Percentiles rank a stretch among this genome's conserved stretches.
Conservation (phyloP, 805 yeast species). For the Kuraishia capsulata region DNA sequence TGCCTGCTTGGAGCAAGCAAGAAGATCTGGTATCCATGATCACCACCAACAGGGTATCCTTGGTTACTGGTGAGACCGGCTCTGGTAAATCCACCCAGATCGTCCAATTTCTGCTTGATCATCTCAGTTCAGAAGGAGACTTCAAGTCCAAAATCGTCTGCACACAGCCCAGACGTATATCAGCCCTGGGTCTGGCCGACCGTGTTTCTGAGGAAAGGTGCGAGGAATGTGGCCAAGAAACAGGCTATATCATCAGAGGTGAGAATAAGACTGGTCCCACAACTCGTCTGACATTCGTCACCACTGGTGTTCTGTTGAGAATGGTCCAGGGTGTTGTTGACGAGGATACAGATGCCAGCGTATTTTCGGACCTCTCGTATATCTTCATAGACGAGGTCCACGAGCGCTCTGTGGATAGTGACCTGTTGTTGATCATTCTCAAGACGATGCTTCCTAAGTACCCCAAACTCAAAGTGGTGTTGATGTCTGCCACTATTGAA, state of each 20-base stretch:
- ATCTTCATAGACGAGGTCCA: slow-evolving; percentile 94
- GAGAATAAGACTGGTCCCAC: slow-evolving; percentile 54
- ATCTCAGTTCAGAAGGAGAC: slow-evolving; percentile 37
- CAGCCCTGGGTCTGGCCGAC: slow-evolving; percentile 91
- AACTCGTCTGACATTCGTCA: slow-evolving; percentile 79
- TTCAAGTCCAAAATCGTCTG: slow-evolving; percentile 61
- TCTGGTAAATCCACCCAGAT: slow-evolving; percentile 95
- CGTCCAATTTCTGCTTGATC: slow-evolving; percentile 81
- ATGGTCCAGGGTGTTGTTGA: slow-evolving; percentile 55
- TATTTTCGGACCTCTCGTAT: slow-evolving; percentile 52
- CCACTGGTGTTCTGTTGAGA: slow-evolving; percentile 86
- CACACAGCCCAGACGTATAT: slow-evolving; percentile 94
- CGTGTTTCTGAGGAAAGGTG: slow-evolving; percentile 82
- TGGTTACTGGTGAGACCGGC: slow-evolving; percentile 95
- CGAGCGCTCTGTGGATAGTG: slow-evolving; percentile 88
- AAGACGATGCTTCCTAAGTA: slow-evolving; percentile 46
- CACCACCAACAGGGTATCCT: slow-evolving; percentile 49
- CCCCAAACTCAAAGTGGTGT: slow-evolving; percentile 53
- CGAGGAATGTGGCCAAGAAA: slow-evolving; percentile 56
- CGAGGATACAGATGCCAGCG: slow-evolving; percentile 16
- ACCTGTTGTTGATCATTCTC: slow-evolving; percentile 69
- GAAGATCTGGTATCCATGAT: slow-evolving; percentile 48
- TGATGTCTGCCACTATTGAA: slow-evolving; percentile 95
- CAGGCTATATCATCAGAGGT: slow-evolving; percentile 88
- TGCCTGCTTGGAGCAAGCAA: slow-evolving; percentile 82